These are phyloP conservation scores for Themeda triandra DNA, from an alignment of 176 grass and related monocot species.

Conservation along the genomic window DNA sequence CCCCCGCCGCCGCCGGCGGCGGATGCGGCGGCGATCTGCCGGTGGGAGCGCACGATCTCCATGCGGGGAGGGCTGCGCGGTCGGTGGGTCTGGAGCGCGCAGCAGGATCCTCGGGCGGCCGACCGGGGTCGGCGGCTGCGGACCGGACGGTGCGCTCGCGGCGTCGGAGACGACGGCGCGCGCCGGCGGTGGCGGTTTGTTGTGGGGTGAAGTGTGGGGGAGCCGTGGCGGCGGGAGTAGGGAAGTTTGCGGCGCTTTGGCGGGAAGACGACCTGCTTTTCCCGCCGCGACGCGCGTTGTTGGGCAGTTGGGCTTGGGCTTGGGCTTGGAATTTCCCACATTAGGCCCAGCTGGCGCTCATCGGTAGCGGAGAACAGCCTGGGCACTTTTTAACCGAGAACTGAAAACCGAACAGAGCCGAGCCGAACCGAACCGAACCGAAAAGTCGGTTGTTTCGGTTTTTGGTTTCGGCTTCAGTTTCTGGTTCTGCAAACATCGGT, in stretches of 20 bases:
- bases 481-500: no score
- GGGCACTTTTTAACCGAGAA: no score
- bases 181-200: not conserved
- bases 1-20: no score
- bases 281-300: not conserved
- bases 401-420: no score
- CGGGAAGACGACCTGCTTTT: conserved; percentile 24
- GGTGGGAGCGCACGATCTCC: conserved; percentile 89
- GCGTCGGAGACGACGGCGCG: not conserved
- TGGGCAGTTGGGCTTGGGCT: no score
- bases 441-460: no score
- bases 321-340: no score
- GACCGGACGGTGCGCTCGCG: not conserved
- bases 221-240: not conserved
- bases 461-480: no score
- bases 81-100: not conserved
- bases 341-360: no score
- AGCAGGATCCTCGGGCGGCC: not conserved
- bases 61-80: conserved; percentile 9
- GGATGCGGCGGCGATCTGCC: conserved; percentile 38
- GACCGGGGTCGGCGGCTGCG: not conserved
- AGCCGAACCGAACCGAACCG: no score
- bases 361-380: no score
- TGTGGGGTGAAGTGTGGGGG: not conserved
- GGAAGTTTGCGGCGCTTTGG: conserved; percentile 17